These are phyloP conservation scores for Zygosaccharomyces sapae DNA, from an alignment of 1,139 yeast species.

Conservation along the genomic window DNA sequence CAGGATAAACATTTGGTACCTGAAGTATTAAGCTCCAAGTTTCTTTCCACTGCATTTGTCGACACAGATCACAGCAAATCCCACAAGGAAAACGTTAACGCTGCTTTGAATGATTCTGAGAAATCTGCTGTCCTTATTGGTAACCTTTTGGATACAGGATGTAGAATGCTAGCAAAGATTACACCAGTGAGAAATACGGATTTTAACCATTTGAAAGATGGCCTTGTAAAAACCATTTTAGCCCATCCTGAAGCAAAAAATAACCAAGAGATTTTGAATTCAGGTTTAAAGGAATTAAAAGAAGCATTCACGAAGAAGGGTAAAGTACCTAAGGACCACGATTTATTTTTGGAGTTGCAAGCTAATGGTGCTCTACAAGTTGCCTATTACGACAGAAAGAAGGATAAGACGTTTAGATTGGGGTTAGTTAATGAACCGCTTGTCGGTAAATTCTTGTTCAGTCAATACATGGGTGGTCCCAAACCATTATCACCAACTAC, in stretches of 20 bases:
- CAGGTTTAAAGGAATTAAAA: conserved; percentile 56
- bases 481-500: conserved; percentile 49
- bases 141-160: conserved; percentile 52
- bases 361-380: conserved; percentile 46
- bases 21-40: conserved; percentile 44
- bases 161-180: conserved; percentile 65
- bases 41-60: conserved; percentile 36
- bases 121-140: conserved; percentile 53
- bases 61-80: conserved; percentile 34
- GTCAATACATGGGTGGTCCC: conserved; percentile 56
- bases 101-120: conserved; percentile 55
- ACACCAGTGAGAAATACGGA: conserved; percentile 89
- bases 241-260: conserved; percentile 37
- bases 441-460: conserved; percentile 49
- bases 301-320: conserved; percentile 51
- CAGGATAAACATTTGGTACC: conserved; percentile 50
- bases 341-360: conserved; percentile 48
- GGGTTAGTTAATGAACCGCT: conserved; percentile 51
- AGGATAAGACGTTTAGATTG: conserved; percentile 36
- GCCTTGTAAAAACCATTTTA: conserved; percentile 65
- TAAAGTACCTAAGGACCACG: conserved; percentile 60
- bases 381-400: conserved; percentile 40
- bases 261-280: conserved; percentile 39
- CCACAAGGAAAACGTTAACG: conserved; percentile 48
- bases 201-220: conserved; percentile 82